Percentiles rank a stretch among this genome's conserved stretches.
Conservation (phyloP, 2,329 filamentous ascomycete genomes). For the Scleromitrula shiraiana region DNA sequence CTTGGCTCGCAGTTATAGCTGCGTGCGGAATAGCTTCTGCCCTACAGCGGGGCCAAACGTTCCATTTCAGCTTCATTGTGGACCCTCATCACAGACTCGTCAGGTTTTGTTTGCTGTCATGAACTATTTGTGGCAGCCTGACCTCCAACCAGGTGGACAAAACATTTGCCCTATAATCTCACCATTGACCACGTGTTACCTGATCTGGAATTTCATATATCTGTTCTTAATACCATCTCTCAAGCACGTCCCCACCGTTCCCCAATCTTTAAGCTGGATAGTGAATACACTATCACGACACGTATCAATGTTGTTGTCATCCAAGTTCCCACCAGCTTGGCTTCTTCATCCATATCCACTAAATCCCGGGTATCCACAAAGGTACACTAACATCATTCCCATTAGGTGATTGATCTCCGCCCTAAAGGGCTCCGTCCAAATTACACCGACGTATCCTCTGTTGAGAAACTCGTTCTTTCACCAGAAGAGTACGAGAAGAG, state of each 20-base stretch:
- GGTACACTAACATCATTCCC: conserved; percentile 11
- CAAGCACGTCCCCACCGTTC: conserved; percentile 9
- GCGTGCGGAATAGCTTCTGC: not conserved
- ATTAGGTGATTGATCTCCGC: conserved; percentile 70
- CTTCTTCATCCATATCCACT: not conserved
- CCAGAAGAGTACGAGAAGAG: conserved; percentile 77
- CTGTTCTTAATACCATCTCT: not conserved
- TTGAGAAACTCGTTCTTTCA: conserved; percentile 90
- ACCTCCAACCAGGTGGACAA: conserved; percentile 2
- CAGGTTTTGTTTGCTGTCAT: conserved; percentile 7
- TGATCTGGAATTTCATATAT: not conserved
- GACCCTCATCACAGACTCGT: not conserved
- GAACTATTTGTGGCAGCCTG: conserved; percentile 1
- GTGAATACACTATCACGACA: conserved; percentile 1
- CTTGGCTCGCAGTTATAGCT: not conserved
- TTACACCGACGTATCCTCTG: conserved; percentile 70
- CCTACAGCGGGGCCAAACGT: conserved; percentile 1
- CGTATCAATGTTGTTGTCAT: conserved; percentile 2
- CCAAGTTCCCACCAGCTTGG: not conserved
- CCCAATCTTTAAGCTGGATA: not conserved
- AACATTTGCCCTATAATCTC: conserved; percentile 5
- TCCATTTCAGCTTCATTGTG: conserved; percentile 1
- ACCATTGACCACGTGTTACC: conserved; percentile 2
- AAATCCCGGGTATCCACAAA: not conserved
- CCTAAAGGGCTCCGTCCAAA: conserved; percentile 69